Evolutionary conservation across 805 yeast genomes (phyloP).

Genomic region (Myxozyma monticola): DNA sequence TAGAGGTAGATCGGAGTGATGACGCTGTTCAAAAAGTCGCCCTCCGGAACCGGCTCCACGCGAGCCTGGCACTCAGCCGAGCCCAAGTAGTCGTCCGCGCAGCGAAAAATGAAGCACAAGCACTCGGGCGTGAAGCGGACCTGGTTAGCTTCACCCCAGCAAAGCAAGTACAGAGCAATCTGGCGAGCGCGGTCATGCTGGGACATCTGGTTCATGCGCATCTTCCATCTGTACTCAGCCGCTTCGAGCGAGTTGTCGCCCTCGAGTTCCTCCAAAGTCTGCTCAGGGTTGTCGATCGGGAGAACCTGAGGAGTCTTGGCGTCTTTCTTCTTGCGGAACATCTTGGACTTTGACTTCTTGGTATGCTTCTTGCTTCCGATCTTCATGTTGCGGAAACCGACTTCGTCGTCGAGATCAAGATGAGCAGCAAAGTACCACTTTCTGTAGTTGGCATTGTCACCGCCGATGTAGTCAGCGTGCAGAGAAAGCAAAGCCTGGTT

Average conservation of each 20-base stretch:
- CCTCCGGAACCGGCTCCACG: constrained; percentile 49
- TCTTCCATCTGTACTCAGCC: constrained; percentile 81
- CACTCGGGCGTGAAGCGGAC: constrained; percentile 91
- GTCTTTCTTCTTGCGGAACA: constrained; percentile 45
- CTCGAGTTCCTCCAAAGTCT: constrained; percentile 64
- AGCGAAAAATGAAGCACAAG: constrained; percentile 91
- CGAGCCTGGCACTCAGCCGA: constrained; percentile 89
- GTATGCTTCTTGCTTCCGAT: constrained; percentile 55
- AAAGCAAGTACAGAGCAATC: constrained; percentile 59
- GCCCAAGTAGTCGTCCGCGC: constrained; percentile 84
- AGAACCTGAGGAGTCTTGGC: constrained; percentile 42
- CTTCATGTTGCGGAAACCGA: constrained; percentile 59
- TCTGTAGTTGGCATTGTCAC: constrained; percentile 79
- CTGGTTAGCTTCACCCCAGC: constrained; percentile 81
- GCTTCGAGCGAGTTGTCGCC: constrained; percentile 68
- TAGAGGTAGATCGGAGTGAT: constrained; percentile 83
- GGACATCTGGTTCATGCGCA: constrained; percentile 55
- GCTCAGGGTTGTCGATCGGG: constrained; percentile 55
- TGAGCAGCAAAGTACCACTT: constrained; percentile 93
- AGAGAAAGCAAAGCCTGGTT: constrained; percentile 67
- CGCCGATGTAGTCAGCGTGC: constrained; percentile 92
- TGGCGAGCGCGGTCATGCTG: constrained; percentile 63
- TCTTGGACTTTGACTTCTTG: constrained; percentile 42
- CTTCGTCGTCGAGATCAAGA: constrained; percentile 69
- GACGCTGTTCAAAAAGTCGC: constrained; percentile 83